Conservation (phyloP, 345 rosid species). For the Corchorus olitorius region DNA sequence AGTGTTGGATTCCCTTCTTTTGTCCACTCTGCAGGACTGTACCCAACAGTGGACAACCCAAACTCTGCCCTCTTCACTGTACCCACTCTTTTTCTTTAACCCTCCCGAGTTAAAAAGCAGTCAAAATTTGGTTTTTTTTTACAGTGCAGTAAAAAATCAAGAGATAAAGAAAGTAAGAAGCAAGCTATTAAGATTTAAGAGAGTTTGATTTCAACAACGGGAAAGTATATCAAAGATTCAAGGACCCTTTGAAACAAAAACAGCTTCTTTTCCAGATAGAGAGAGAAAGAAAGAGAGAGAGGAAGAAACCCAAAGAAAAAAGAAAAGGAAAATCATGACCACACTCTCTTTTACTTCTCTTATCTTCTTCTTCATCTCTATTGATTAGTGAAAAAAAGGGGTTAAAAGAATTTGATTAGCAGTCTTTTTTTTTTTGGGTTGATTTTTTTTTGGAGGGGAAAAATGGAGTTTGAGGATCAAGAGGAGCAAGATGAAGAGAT, state of each 20-base stretch:
- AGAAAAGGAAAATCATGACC: slow-evolving; percentile 45
- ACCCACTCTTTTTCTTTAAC: slow-evolving; percentile 25
- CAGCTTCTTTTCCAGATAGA: slow-evolving; percentile 14
- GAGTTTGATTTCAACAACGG: slow-evolving; percentile 4
- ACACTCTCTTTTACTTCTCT: slow-evolving; percentile 38
- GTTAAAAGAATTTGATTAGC: neutral
- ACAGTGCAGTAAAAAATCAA: slow-evolving; percentile 12
- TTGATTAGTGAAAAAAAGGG: neutral
- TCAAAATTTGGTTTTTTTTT: neutral
- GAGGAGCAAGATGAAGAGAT: slow-evolving; percentile 69
- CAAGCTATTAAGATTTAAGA: slow-evolving; percentile 5
- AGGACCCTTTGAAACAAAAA: slow-evolving; percentile 15
- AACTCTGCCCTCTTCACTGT: slow-evolving; percentile 22
- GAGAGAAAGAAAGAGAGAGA: slow-evolving; percentile 16
- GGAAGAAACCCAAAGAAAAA: slow-evolving; percentile 14
- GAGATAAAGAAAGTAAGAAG: neutral
- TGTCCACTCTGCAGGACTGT: slow-evolving; percentile 30
- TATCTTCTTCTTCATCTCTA: slow-evolving; percentile 21
- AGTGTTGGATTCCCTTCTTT: slow-evolving; percentile 27
- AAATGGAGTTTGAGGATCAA: slow-evolving; percentile 59
- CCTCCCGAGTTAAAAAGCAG: neutral
- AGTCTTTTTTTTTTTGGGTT: neutral
- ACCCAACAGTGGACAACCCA: slow-evolving; percentile 24
- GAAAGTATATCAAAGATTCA: slow-evolving; percentile 20
- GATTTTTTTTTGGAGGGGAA: neutral